Percentiles rank a stretch among this genome's conserved stretches.
Conservation (phyloP, 31 red algal species). For the Asparagopsis taxiformis region DNA sequence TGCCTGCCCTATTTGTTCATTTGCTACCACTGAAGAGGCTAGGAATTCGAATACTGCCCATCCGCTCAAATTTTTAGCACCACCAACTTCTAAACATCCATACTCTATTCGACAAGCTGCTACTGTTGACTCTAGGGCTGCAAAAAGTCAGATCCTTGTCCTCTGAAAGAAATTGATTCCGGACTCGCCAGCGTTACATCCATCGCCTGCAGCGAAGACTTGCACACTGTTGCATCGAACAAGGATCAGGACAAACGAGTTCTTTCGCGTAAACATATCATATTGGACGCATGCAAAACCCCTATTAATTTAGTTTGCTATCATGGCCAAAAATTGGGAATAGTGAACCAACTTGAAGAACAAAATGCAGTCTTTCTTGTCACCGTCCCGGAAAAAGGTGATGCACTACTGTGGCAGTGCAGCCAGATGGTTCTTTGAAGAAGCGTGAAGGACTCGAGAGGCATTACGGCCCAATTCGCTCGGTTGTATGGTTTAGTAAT, state of each 20-base stretch:
- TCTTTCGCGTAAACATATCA: not conserved
- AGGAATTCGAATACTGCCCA: not conserved
- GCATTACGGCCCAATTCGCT: not conserved
- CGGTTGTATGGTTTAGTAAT: not conserved
- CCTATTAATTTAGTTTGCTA: not conserved
- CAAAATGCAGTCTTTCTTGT: not conserved
- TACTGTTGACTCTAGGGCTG: too few species aligned
- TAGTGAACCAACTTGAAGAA: not conserved
- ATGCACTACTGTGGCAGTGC: not conserved
- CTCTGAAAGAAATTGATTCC: not conserved
- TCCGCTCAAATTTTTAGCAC: conserved; percentile 23
- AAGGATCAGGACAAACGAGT: not conserved
- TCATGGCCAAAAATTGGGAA: not conserved
- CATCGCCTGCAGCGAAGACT: not conserved
- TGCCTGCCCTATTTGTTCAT: conserved; percentile 75
- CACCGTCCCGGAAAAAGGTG: not conserved
- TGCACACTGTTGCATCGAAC: not conserved
- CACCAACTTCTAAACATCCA: conserved; percentile 3
- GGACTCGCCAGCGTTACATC: not conserved
- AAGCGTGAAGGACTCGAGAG: not conserved
- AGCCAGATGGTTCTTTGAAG: not conserved
- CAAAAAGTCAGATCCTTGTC: not conserved
- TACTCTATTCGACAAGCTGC: conserved; percentile 22
- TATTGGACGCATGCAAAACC: not conserved
- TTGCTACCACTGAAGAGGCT: conserved; percentile 61